Conservation (phyloP, 2,329 filamentous ascomycete genomes). For the Penicillium sp. region DNA sequence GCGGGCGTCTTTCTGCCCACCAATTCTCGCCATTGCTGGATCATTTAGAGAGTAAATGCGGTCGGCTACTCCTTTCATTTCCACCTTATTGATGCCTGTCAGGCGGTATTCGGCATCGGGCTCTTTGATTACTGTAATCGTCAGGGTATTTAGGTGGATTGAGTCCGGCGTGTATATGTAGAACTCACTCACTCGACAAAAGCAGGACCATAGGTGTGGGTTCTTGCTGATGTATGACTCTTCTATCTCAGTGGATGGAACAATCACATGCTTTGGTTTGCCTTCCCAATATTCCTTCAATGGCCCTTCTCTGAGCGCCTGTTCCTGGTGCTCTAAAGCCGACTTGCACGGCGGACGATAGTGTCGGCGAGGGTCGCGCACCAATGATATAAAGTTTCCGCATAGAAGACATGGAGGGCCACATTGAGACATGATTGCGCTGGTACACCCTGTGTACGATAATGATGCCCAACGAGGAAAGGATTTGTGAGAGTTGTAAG, state of each 20-base stretch:
- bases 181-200: conserved; percentile 3
- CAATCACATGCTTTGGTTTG: neutral
- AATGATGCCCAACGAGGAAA: too few species aligned
- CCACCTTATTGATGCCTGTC: neutral
- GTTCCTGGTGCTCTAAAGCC: too few species aligned
- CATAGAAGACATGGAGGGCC: neutral
- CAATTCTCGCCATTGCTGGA: too few species aligned
- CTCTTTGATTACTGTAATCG: conserved; percentile 1
- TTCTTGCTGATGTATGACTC: neutral
- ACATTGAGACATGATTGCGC: too few species aligned
- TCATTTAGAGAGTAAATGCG: neutral
- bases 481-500: too few species aligned
- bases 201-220: neutral
- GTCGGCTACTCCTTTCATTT: fast-evolving
- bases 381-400: neutral
- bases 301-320: neutral
- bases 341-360: too few species aligned
- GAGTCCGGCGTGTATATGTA: too few species aligned
- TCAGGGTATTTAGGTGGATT: neutral
- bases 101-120: neutral
- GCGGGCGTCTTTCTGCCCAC: neutral
- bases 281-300: neutral
- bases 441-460: too few species aligned
- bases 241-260: conserved; percentile 4
- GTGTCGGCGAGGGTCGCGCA: too few species aligned